These are phyloP conservation scores for Zygnema circumcarinatum DNA, from an alignment of 139 green algal genomes.

Conservation along the genomic window DNA sequence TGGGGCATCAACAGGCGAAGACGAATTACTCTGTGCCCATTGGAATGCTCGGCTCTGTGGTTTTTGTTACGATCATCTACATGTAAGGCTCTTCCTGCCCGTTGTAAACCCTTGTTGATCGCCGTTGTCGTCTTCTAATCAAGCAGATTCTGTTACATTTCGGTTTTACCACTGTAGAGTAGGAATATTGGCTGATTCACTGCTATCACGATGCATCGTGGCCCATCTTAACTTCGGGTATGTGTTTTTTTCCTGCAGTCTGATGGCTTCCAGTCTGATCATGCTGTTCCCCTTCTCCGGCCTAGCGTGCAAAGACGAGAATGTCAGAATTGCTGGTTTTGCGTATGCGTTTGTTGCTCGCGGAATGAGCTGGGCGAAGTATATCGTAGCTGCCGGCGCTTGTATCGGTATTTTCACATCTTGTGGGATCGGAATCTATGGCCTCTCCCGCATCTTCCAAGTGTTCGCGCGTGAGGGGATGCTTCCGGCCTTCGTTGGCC, in stretches of 20 bases:
- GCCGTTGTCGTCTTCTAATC: no score
- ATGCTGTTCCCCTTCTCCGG: slow-evolving; percentile 45
- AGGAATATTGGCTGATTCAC: no score
- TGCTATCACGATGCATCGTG: no score
- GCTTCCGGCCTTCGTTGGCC: slow-evolving; percentile 22
- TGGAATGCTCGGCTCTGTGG: slow-evolving; percentile 29
- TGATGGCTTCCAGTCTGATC: slow-evolving; percentile 28
- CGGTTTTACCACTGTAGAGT: no score
- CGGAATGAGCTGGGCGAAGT: slow-evolving; percentile 46
- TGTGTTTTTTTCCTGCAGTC: no score
- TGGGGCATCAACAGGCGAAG: slow-evolving; percentile 24
- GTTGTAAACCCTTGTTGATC: no score
- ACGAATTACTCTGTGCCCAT: slow-evolving; percentile 15
- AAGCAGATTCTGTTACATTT: no score
- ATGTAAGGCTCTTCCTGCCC: not conserved
- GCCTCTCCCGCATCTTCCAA: slow-evolving; percentile 33
- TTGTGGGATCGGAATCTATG: slow-evolving; percentile 19
- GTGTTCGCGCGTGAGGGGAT: slow-evolving; percentile 43
- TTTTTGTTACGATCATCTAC: slow-evolving; percentile 42
- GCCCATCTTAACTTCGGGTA: no score
- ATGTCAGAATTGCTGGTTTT: slow-evolving; percentile 24
- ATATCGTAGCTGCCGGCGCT: slow-evolving; percentile 39
- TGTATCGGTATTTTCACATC: slow-evolving; percentile 46
- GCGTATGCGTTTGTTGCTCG: slow-evolving; percentile 25
- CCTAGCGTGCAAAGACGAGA: slow-evolving; percentile 1